Base-by-base conservation (phyloP, 225 moss, liverwort and hornwort species). In the Marchantia paleacea region DNA sequence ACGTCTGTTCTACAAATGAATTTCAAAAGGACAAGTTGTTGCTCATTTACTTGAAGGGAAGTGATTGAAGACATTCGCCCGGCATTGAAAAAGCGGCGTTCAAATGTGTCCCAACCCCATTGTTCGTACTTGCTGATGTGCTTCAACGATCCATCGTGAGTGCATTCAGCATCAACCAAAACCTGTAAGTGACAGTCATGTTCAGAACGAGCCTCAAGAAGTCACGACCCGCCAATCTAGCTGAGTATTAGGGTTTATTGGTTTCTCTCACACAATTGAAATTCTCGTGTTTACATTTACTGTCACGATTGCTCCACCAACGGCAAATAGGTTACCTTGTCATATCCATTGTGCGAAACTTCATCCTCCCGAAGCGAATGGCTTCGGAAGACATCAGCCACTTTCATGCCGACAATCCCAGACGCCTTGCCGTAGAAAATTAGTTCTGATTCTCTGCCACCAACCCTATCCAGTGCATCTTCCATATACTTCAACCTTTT, bases 21-120 rank as follows among this genome's bases (percentile, higher is more conserved):
- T 58, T 8, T 75, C 29, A 57, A 14, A 4, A 25, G 16, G 55
- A 48, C 84, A 85, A 18, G 15, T 22, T 55, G 29, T 75, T 78
- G 69, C 63, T 83, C 80, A 81, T 69, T 67, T 25, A 90, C 99
- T 92, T 99, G 95, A 77, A 99, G 92, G 73, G 87, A 85, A 66
- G 95, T 92, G 66, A 95, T 89, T 55, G 94, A 91, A 73, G 88
- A 76, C 86, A 95, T 85, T 65, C 99, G 89, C 31, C 92, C 95
- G 84, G 92, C 75, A 79, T 94, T 91, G 80, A 99, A 75, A 75
- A 99, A 94, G 15, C 99, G 89, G 75, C 91, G 89, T 82, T 99
- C 94, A 55, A 95, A 99, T 22, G 99, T 95, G 30, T 95, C 95
- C 99, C 95, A 99, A 77, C 99, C 95, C 99, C 99, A 99, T 65